Conservation (phyloP, 2,329 filamentous ascomycete genomes). For the Amauroascus niger region DNA sequence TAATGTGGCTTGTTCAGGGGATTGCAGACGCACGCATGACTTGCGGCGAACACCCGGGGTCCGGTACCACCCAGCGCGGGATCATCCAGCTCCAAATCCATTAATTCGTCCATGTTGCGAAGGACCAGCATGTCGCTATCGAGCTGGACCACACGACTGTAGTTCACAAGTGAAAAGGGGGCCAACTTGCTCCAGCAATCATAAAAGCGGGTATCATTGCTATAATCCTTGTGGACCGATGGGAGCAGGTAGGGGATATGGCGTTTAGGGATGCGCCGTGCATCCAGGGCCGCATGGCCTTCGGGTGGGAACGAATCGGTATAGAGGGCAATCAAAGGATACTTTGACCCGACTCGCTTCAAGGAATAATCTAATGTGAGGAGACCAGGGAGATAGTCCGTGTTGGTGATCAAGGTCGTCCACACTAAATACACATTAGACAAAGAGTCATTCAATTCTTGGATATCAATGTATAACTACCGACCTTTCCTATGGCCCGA, state of each 20-base stretch:
- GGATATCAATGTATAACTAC: neutral
- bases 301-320: constrained; percentile 63
- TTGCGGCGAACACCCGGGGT: constrained; percentile 65
- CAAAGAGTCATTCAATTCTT: neutral
- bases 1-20: constrained; percentile 70
- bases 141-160: constrained; percentile 69
- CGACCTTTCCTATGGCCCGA: constrained; percentile 8
- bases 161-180: constrained; percentile 66
- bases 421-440: constrained; percentile 51
- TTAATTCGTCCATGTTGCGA: constrained; percentile 83
- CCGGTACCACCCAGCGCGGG: constrained; percentile 44
- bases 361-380: constrained; percentile 73
- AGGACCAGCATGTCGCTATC: constrained; percentile 81
- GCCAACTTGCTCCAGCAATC: constrained; percentile 85
- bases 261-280: constrained; percentile 59
- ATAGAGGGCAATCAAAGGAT: constrained; percentile 74
- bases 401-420: constrained; percentile 81
- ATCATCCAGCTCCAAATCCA: constrained; percentile 65
- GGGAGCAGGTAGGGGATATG: constrained; percentile 65
- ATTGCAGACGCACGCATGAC: constrained; percentile 80
- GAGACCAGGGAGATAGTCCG: constrained; percentile 68
- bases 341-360: constrained; percentile 53
- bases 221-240: constrained; percentile 55
- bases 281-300: constrained; percentile 59
- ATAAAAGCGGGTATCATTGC: constrained; percentile 71